Evolutionary conservation across 192 early-diverging fungal genomes (phyloP), one percentile per base, ranked within the genome.

Genomic region (Dispira simplex): DNA sequence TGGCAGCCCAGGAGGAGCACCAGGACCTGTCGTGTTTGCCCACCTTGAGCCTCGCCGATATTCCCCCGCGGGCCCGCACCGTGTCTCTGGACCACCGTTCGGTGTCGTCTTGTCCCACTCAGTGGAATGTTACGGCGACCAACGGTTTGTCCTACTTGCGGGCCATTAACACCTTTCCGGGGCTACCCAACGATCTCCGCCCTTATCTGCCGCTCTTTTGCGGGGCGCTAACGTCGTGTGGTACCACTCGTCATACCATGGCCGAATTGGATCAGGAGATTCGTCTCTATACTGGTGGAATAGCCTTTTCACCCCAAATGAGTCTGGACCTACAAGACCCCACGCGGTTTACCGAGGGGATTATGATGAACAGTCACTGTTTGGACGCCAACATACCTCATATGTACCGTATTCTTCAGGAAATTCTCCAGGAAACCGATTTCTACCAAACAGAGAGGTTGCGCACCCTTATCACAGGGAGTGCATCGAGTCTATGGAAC

Each of bases 61-160:
- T 98, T 39, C 69, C 82, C 10, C 63, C 73, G 16, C 75, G 84
- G 56, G 72, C 72, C 25, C 83, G 83, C 65, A 79, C 77, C n/a
- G 81, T 79, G 46, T 66, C 77, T 20, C 68, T 88, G 39, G 73
- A 77, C 11, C 74, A 80, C 45, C 77, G 64, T 46, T 72, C 68
- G 13, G 55, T 79, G n/a, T 67, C 65, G 46, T 71, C 71, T 11
- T 67, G 77, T 12, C 79, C 82, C 26, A 81, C 90, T 28, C 87
- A 91, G 55, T 87, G 84, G 85, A 78, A 90, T 56, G 75, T 79
- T 8, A 85, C 92, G 0, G 66, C 81, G 4, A 97, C 95, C 44
- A 97, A 97, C 65, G 92, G 90, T 25, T 84, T 97, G 58, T 91
- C 91, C 43, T 97, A 97, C 71, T 75, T 93, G 52, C 77, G 79